Base-by-base conservation (phyloP, 345 rosid species). In the Camelina neglecta region DNA sequence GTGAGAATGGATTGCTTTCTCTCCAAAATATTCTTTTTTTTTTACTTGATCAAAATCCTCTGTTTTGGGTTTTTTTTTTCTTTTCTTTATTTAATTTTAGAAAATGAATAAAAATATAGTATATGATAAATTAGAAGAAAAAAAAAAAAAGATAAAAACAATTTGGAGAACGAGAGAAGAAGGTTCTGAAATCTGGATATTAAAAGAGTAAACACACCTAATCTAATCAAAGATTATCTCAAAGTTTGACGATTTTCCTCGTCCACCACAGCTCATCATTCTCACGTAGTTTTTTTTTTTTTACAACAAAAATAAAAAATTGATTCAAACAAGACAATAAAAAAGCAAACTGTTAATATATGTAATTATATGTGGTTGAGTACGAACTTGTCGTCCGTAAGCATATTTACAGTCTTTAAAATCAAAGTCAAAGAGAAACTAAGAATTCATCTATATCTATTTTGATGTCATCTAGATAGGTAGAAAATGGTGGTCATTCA, bases 201-300 rank as follows among this genome's bases (percentile, higher is more conserved):
- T 18, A 38, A 35, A 26, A 35, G 50, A 24, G 48, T 47, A 74
- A 15, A 35, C 18, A 69, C 10, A 29, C 31, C 31, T 29, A 29
- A 29, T 29, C 67, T 77, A 49, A 65, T 77, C 76, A 77, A 71
- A 38, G 10, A 57, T 77, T 57, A 65, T 65, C 72, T 65, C 18
- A 39, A 47, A 57, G 62, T 71, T 77, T 77, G 72, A 64, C 76
- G 67, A 71, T 71, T 77, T 77, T 77, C 76, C 67, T 71, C 76
- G 48, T 77, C 72, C 75, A 56, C 8, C 41, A 8, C 41, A 55
- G 21, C 67, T 62, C 42, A 69, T 24, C 10, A 45, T 44, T 58
- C 65, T 56, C 77, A 73, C 69, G 74, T 60, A 64, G n/a, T 20
- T 73, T 8, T 5, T 2, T 33, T 4, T n/a, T n/a, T n/a, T n/a